phyloP scores from a whole-genome alignment of 768 basidiomycete genomes.

The Tulasnella sp. region DNA sequence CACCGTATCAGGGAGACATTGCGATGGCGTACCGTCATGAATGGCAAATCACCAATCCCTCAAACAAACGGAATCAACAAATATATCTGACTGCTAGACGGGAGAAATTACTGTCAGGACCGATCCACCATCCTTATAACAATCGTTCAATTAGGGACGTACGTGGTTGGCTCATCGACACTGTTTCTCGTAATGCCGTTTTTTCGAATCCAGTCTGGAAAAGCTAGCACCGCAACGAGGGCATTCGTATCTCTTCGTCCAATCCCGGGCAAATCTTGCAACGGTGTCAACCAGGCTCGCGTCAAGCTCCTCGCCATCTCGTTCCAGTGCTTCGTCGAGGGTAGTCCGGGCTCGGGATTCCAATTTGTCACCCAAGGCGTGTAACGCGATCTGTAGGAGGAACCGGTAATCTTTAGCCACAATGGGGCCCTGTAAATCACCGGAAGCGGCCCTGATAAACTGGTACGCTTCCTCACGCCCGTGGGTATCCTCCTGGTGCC shows the following conservation, averaged over 20 bases:
- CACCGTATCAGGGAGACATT: too few relatives aligned
- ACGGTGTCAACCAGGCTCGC: neutral
- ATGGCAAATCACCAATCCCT: neutral
- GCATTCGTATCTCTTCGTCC: constrained; percentile 4
- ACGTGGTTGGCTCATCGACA: neutral
- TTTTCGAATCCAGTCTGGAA: constrained; percentile 8
- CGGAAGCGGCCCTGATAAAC: neutral
- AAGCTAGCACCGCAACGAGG: neutral
- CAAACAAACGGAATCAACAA: too few relatives aligned
- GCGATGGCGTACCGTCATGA: too few relatives aligned
- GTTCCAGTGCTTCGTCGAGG: neutral
- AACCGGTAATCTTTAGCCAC: neutral
- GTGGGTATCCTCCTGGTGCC: constrained; percentile 14
- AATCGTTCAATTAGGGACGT: neutral
- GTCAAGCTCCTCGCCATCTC: neutral
- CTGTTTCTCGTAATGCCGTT: constrained; percentile 6
- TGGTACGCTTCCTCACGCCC: neutral
- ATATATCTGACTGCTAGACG: too few relatives aligned
- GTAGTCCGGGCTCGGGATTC: neutral
- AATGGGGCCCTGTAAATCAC: neutral
- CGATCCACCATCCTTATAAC: too few relatives aligned
- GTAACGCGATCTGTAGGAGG: neutral
- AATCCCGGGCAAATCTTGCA: neutral
- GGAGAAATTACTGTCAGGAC: too few relatives aligned
- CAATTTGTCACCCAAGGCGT: neutral